A percentile compares a stretch with the other conserved stretches of the same genome.
phyloP scores from a whole-genome alignment of 192 early-diverging fungal species.

The Entomortierella parvispora region DNA sequence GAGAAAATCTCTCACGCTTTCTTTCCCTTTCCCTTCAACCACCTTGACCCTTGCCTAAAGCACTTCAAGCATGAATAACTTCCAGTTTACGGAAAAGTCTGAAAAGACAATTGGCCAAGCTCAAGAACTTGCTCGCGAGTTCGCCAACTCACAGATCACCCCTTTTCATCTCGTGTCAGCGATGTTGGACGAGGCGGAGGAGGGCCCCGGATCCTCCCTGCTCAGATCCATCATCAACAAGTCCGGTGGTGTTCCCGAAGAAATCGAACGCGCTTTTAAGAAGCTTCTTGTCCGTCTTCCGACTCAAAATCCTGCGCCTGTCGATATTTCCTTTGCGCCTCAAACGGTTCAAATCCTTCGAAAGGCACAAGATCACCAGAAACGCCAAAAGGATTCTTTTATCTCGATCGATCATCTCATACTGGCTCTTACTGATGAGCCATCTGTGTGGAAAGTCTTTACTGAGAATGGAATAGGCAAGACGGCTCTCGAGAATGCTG shows the following conservation, averaged over 20 bases:
- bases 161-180: constrained; percentile 86
- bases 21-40: too few species aligned
- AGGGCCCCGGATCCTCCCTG: constrained; percentile 73
- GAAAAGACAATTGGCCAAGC: constrained; percentile 72
- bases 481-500: constrained; percentile 78
- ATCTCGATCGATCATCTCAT: constrained; percentile 91
- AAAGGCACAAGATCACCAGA: constrained; percentile 83
- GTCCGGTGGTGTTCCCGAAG: constrained; percentile 81
- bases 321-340: constrained; percentile 72
- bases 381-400: constrained; percentile 89
- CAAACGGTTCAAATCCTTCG: constrained; percentile 71
- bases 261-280: constrained; percentile 83
- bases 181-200: constrained; percentile 86
- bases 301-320: constrained; percentile 87
- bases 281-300: constrained; percentile 82
- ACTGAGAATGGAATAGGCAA: constrained; percentile 73
- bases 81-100: constrained; percentile 90
- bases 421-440: constrained; percentile 81
- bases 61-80: constrained; percentile 57
- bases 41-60: too few species aligned
- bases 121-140: constrained; percentile 77
- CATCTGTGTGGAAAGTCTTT: constrained; percentile 69
- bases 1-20: not conserved
- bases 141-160: constrained; percentile 77
- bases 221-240: constrained; percentile 82